Percentiles rank a stretch among this genome's conserved stretches.
Conservation (phyloP, 768 basidiomycete genomes). For the Rhizopogon vulgaris region DNA sequence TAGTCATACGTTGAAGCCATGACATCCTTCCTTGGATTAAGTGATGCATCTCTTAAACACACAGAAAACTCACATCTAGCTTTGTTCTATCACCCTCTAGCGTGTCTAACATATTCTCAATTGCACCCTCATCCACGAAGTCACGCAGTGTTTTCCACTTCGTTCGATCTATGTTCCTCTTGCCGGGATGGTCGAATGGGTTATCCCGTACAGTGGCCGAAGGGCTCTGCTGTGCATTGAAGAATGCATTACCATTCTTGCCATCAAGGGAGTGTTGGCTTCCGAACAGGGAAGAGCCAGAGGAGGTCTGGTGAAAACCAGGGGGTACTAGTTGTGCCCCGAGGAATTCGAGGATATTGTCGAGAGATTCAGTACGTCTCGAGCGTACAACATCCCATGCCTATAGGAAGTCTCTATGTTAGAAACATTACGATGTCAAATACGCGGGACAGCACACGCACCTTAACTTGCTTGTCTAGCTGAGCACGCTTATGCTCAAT, state of each 20-base stretch:
- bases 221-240: conserved; percentile 29
- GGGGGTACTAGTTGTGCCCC: conserved; percentile 71
- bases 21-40: conserved; percentile 39
- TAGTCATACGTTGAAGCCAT: conserved; percentile 61
- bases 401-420: conserved; percentile 27
- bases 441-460: conserved; percentile 22
- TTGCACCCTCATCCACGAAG: conserved; percentile 78
- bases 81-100: conserved; percentile 64
- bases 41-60: background rate
- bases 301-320: conserved; percentile 61
- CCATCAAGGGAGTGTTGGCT: conserved; percentile 57
- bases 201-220: conserved; percentile 25
- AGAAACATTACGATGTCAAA: background rate
- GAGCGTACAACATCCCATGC: conserved; percentile 66
- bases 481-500: conserved; percentile 66
- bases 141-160: conserved; percentile 81
- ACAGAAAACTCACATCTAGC: conserved; percentile 51
- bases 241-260: conserved; percentile 31
- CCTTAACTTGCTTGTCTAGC: conserved; percentile 57
- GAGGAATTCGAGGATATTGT: conserved; percentile 65
- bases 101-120: conserved; percentile 69
- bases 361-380: conserved; percentile 57
- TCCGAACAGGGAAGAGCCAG: conserved; percentile 75
- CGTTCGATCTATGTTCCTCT: conserved; percentile 36
- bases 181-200: conserved; percentile 13